phyloP scores from a whole-genome alignment of 495 filamentous ascomycete genomes.

The Aspergillus homomorphus region DNA sequence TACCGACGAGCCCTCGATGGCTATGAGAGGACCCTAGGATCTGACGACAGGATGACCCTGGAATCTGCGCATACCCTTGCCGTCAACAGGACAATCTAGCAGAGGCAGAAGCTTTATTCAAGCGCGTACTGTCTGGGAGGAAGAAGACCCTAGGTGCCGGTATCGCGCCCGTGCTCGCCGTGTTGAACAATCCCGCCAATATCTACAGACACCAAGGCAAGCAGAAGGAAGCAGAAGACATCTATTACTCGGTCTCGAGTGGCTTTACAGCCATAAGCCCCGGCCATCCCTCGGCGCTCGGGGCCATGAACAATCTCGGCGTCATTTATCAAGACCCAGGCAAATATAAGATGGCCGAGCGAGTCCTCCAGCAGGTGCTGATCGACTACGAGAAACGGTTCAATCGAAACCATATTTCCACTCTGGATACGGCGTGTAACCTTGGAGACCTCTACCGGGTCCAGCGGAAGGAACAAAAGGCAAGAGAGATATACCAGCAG shows the following conservation, averaged over 20 bases:
- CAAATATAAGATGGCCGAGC: slow-evolving; percentile 15
- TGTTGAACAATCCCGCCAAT: slow-evolving; percentile 6
- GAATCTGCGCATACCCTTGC: slow-evolving; percentile 25
- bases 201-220: not conserved
- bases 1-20: slow-evolving; percentile 19
- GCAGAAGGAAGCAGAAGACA: not conserved
- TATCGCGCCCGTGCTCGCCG: not conserved
- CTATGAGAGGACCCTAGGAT: not conserved
- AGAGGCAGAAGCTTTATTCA: slow-evolving; percentile 28
- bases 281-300: not conserved
- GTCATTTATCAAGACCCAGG: not conserved
- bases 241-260: not conserved
- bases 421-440: not conserved
- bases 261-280: not conserved
- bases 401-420: slow-evolving; percentile 21
- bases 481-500: slow-evolving; percentile 16
- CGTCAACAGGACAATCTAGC: slow-evolving; percentile 23
- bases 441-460: slow-evolving; percentile 13
- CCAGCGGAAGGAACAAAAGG: slow-evolving; percentile 19
- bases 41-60: not conserved
- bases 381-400: slow-evolving; percentile 31
- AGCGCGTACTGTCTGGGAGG: slow-evolving; percentile 13
- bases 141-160: not conserved
- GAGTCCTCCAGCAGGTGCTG: slow-evolving; percentile 32
- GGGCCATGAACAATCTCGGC: not conserved